Conservation (phyloP, 1,284 basidiomycete genomes). For the Mrakiaceae sp. region DNA sequence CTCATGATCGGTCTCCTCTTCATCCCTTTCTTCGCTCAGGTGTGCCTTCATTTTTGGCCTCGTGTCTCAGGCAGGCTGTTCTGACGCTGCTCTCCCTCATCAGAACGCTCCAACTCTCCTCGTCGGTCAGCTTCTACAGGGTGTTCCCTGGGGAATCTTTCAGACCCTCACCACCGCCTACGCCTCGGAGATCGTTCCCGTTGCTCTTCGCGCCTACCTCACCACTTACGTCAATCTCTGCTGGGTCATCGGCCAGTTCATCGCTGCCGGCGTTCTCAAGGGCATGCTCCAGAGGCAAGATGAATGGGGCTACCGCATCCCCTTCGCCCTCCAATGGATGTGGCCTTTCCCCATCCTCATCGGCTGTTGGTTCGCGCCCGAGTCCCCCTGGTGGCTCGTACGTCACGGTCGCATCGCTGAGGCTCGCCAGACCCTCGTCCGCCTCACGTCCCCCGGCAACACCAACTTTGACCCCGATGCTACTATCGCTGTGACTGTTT, state of each 20-base stretch:
- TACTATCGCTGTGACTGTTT: slow-evolving; percentile 32
- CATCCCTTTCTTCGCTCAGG: slow-evolving; percentile 33
- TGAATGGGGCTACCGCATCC: slow-evolving; percentile 24
- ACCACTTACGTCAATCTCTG: slow-evolving; percentile 36
- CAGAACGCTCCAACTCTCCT: slow-evolving; percentile 27
- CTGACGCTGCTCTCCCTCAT: too few species aligned
- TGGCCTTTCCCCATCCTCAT: slow-evolving; percentile 23
- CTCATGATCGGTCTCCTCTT: slow-evolving; percentile 31
- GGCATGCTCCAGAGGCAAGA: slow-evolving; percentile 23
- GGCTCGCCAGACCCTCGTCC: slow-evolving; percentile 33
- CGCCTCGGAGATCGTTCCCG: slow-evolving; percentile 37
- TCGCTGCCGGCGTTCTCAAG: slow-evolving; percentile 32
- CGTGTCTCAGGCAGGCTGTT: too few species aligned
- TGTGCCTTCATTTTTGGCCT: too few species aligned
- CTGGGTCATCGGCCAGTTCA: slow-evolving; percentile 24
- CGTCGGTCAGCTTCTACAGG: slow-evolving; percentile 32
- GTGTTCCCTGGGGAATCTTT: slow-evolving; percentile 27
- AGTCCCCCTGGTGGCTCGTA: slow-evolving; percentile 39
- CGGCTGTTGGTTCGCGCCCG: slow-evolving; percentile 18
- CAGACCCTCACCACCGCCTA: slow-evolving; percentile 34
- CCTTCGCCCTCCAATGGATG: slow-evolving; percentile 21
- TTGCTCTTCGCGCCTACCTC: slow-evolving; percentile 33
- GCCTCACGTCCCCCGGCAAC: slow-evolving; percentile 31
- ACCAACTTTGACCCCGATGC: slow-evolving; percentile 34
- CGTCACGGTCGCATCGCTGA: slow-evolving; percentile 38